Evolutionary conservation across 139 green algal species (phyloP).

Genomic region (Chlamydomonas urium): DNA sequence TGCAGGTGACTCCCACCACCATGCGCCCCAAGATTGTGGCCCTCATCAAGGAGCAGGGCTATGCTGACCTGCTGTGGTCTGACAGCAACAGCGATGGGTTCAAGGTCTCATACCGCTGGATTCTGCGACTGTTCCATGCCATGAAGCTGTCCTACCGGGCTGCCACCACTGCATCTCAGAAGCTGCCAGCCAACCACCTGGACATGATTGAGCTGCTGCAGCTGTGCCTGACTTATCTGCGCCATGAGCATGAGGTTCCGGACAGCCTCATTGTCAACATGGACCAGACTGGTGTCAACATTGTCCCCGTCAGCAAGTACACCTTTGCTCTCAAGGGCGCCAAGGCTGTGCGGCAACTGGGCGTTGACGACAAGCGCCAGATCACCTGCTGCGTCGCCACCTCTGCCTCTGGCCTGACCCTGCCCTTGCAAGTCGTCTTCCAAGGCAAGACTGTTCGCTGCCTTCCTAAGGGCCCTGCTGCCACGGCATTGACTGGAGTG

Average conservation of each 20-base stretch:
- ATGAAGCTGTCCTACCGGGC: too few relatives aligned
- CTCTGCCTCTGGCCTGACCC: neutral
- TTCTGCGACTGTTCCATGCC: too few relatives aligned
- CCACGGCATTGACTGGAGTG: neutral
- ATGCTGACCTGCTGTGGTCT: too few relatives aligned
- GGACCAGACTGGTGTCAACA: conserved; percentile 11
- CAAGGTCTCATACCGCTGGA: too few relatives aligned
- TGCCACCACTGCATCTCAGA: too few relatives aligned
- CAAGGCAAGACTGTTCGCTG: conserved; percentile 1
- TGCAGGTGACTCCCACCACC: too few relatives aligned
- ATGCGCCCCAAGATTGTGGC: too few relatives aligned
- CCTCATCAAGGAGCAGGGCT: too few relatives aligned
- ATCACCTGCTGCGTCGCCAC: neutral
- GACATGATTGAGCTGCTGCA: too few relatives aligned
- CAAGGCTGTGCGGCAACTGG: neutral
- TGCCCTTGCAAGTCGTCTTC: conserved; percentile 9
- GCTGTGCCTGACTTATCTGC: neutral
- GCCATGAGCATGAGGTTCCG: neutral
- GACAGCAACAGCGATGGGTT: too few relatives aligned
- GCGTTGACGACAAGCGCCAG: conserved; percentile 19
- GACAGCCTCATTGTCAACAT: neutral
- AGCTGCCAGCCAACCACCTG: too few relatives aligned
- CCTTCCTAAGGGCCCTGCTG: neutral
- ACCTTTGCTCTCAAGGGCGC: neutral
- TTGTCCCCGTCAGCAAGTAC: conserved; percentile 9